Evolutionary conservation across 75 land plant genomes (phyloP), one percentile per base, ranked within the genome.

Genomic region (Isoetes taiwanensis): DNA sequence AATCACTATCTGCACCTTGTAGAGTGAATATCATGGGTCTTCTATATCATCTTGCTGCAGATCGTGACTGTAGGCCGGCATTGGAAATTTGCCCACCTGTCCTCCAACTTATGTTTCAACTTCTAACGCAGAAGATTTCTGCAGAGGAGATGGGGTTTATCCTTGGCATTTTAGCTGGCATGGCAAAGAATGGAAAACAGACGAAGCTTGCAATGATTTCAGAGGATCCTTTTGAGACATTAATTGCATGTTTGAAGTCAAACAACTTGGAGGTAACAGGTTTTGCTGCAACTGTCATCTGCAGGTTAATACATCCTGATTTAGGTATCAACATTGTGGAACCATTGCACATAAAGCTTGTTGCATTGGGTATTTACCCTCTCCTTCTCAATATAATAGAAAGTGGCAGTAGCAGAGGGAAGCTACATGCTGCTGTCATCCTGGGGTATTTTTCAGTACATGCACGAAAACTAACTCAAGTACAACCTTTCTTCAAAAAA

Each of bases 11-110:
- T 27, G 6, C 43, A 24, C 17, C 59, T 2, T 59, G 64, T 29
- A 59, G 64, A 28, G 6, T 12, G 16, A 60, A 43, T 33, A 34
- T 64, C 25, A 12, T 64, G 10, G 34, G 37, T 34, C 28, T 64
- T 29, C 28, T 64, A 21, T 37, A 32, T 28, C 33, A 60, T 21
- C 67, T 64, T 28, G 65, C 67, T 2, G 64, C 29, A 60, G 67
- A 64, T 37, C 35, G 42, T 11, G 17, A 20, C 31, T 58, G 64
- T 26, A 53, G 66, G 2, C 8, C 17, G 8, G 64, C 67, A 26
- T 31, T 64, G 38, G 24, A 23, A 19, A 58, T 27, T 12, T 63
- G 64, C 43, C 19, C 30, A 64, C 3, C 1, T n/a, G 28, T 59
- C 14, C 33, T 60, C 2, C 38, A 20, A 5, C 38, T 59, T 37